Evolutionary conservation across 2,329 filamentous ascomycete genomes (phyloP).

Genomic region (Colletotrichum tamarilloi): DNA sequence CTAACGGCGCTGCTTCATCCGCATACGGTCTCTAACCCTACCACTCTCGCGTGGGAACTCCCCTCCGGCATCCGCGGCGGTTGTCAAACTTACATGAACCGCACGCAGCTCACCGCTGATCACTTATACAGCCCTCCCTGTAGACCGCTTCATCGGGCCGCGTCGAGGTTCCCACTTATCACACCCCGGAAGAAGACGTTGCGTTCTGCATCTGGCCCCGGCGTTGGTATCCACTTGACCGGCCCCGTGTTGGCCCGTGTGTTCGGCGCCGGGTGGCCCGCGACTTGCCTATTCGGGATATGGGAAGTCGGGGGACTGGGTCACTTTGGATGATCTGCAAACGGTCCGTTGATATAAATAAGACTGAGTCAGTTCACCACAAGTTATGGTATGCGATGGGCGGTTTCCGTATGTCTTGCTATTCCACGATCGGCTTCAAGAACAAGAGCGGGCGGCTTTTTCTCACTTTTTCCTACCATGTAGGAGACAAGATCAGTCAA

Average conservation of each 20-base stretch:
- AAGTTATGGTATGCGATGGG: not conserved
- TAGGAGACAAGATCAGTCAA: not conserved
- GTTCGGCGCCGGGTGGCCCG: conserved; percentile 8
- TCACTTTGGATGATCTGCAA: not conserved
- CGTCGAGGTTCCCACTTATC: not conserved
- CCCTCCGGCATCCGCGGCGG: not conserved
- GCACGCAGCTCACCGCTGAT: not conserved
- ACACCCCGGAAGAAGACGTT: not conserved
- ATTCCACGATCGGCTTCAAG: too few relatives aligned
- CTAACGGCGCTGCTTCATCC: not conserved
- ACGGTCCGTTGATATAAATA: not conserved
- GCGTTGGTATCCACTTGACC: not conserved
- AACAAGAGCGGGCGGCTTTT: too few relatives aligned
- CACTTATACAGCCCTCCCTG: not conserved
- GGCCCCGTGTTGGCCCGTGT: conserved; percentile 11
- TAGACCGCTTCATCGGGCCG: not conserved
- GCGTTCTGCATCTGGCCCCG: not conserved
- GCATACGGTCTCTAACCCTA: not conserved
- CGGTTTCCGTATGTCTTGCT: not conserved
- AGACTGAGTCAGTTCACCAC: not conserved
- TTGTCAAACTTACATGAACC: not conserved
- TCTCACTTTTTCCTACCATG: too few relatives aligned
- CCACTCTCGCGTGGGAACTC: not conserved
- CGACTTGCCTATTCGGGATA: conserved; percentile 25
- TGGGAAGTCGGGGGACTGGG: not conserved